Evolutionary conservation across 306 rosid genomes (phyloP).

Genomic region (Heteromeles arbutifolia): DNA sequence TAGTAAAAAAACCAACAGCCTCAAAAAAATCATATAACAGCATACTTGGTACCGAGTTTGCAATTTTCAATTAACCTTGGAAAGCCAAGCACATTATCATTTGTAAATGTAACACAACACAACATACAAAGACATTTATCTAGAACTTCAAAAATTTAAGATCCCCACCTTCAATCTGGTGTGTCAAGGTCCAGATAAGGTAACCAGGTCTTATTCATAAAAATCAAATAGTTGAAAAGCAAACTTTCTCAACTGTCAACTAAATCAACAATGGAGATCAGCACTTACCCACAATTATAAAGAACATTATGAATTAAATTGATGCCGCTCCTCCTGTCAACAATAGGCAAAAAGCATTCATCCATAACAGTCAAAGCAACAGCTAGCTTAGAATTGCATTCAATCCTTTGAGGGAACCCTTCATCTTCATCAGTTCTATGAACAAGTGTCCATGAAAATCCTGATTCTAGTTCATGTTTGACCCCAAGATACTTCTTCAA

Average conservation of each 20-base stretch:
- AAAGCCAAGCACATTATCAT: background rate
- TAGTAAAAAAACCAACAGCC: background rate
- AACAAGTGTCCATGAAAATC: slow-evolving; percentile 84
- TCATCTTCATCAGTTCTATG: slow-evolving; percentile 74
- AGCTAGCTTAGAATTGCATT: slow-evolving; percentile 91
- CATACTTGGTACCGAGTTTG: background rate
- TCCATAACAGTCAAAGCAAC: slow-evolving; percentile 93
- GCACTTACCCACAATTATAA: slow-evolving; percentile 81
- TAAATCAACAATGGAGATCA: background rate
- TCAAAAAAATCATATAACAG: background rate
- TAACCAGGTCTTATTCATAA: background rate
- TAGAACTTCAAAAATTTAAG: background rate
- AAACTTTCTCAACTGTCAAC: background rate
- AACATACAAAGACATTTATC: background rate
- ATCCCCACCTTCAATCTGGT: background rate
- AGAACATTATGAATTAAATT: slow-evolving; percentile 79
- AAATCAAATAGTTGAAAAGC: background rate
- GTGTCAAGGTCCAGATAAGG: background rate
- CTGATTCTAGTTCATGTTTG: slow-evolving; percentile 90
- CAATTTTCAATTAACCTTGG: background rate
- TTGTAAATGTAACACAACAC: background rate
- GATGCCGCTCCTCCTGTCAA: slow-evolving; percentile 95
- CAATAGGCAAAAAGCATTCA: slow-evolving; percentile 90
- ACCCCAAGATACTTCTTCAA: slow-evolving; percentile 81
- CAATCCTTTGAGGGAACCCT: slow-evolving; percentile 69